Base-by-base conservation (phyloP, 1,139 yeast genomes). In the Meyerozyma guilliermondii region DNA sequence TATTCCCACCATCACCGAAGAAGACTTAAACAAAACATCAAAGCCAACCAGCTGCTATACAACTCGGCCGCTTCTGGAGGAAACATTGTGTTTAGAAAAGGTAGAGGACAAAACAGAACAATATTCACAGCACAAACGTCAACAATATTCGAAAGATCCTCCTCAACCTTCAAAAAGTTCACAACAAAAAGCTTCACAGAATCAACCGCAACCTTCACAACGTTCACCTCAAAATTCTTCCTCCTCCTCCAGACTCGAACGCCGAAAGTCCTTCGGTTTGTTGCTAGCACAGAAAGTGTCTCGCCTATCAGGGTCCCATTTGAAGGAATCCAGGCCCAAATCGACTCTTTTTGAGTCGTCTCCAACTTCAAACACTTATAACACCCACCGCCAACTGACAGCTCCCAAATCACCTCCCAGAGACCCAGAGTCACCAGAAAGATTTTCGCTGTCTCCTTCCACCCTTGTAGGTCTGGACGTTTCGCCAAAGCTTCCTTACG, bases 1-100 rank as follows among this genome's bases (percentile, higher is more conserved):
- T 16, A 33, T 33, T 9, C 7, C 36, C 36, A 33, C 39, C 26
- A 37, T n/a, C 33, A 27, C 22, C 17, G 39, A 37, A 10, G 33
- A 37, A 9, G 33, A 37, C 40, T 35, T 35, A 30, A 38, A 8
- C 20, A 37, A 26, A 14, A 26, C 28, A 11, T 13, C 34, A n/a
- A 48, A 58, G 39, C 60, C 59, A 23, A 51, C 47, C 16, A 55
- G 59, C 40, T 43, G 54, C 39, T 56, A 53, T 35, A 50, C 49
- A 1, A 58, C 60, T 7, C 60, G 58, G 7, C 60, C 60, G 3
- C 46, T 55, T 29, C 33, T 29, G 33, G 33, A 29, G 5, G 33
- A 29, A 13, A 29, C 33, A 8, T 11, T 29, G 33, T 29, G 33
- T 13, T 29, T 29, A 3, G n/a, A 13, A 8, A 16, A 13, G 2